These are phyloP conservation scores for Trypanosoma cruzi DNA, from an alignment of 208 protist genomes.

Conservation along the genomic window DNA sequence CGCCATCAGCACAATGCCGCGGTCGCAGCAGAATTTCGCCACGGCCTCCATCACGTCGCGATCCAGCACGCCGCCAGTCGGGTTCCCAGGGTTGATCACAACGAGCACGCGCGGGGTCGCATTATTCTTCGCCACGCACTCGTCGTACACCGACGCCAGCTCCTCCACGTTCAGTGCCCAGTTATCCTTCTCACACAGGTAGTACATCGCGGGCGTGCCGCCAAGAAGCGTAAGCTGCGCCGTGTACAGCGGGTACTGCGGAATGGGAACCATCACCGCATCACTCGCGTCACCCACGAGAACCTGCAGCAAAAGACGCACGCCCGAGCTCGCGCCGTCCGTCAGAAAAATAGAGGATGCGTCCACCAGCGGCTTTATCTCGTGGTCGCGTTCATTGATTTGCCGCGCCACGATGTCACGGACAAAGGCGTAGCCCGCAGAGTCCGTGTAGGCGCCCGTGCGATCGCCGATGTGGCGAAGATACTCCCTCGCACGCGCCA, in stretches of 20 bases:
- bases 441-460: conserved; percentile 97
- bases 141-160: conserved; percentile 61
- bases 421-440: conserved; percentile 88
- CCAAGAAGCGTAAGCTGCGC: conserved; percentile 96
- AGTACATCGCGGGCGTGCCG: conserved; percentile 93
- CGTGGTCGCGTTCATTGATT: conserved; percentile 94
- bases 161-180: conserved; percentile 89
- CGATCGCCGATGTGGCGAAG: conserved; percentile 50
- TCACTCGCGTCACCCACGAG: conserved; percentile 74
- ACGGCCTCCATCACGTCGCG: conserved; percentile 82
- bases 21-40: conserved; percentile 62
- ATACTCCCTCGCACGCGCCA: conserved; percentile 86
- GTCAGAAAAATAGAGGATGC: conserved; percentile 93
- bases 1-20: conserved; percentile 94
- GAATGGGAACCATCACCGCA: conserved; percentile 97
- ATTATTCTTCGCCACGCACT: conserved; percentile 53
- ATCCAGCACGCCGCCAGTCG: conserved; percentile 94
- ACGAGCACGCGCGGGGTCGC: conserved; percentile 94
- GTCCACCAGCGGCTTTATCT: conserved; percentile 35
- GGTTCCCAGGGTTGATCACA: conserved; percentile 99
- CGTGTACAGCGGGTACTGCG: conserved; percentile 99
- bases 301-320: conserved; percentile 89
- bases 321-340: conserved; percentile 95
- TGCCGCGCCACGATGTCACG: conserved; percentile 93
- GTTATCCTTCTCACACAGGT: conserved; percentile 92